A percentile compares a stretch with the other conserved stretches of the same genome.
Evolutionary conservation across 2,329 filamentous ascomycete genomes (phyloP).

Genomic region (Rhinocladiella similis): DNA sequence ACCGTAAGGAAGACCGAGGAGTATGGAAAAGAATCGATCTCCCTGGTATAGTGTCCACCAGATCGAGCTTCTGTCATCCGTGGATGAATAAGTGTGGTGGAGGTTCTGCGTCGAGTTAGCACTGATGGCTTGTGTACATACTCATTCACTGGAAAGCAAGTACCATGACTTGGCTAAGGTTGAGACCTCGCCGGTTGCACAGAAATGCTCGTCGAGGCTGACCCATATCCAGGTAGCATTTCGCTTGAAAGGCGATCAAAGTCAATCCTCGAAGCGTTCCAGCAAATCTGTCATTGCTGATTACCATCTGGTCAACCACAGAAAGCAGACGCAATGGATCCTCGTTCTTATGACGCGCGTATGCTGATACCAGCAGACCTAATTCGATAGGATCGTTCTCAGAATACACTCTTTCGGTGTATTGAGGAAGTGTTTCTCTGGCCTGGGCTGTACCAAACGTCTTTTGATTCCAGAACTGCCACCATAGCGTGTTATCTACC

Average conservation of each 20-base stretch:
- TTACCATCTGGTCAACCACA: constrained; percentile 9
- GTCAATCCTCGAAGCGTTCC: constrained; percentile 3
- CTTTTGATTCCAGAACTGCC: constrained; percentile 11
- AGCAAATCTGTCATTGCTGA: constrained; percentile 2
- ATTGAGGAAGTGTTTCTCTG: constrained; percentile 1
- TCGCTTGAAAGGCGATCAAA: constrained; percentile 9
- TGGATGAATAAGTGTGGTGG: constrained; percentile 8
- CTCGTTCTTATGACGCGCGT: constrained; percentile 4
- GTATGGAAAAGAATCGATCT: constrained; percentile 10
- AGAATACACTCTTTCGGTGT: constrained; percentile 1
- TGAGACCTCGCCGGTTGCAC: constrained; percentile 10
- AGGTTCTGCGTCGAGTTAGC: constrained; percentile 10
- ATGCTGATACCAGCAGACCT: constrained; percentile 9
- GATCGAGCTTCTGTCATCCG: neutral
- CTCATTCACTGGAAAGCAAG: neutral
- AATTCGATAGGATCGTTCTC: constrained; percentile 1
- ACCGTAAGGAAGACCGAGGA: constrained; percentile 10
- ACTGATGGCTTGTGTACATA: neutral
- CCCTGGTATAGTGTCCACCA: constrained; percentile 15
- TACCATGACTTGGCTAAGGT: constrained; percentile 10
- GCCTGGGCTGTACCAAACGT: constrained; percentile 1
- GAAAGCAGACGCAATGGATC: constrained; percentile 2
- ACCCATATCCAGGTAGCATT: constrained; percentile 11
- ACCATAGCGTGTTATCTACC: constrained; percentile 6
- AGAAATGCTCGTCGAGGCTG: constrained; percentile 13